Percentiles rank a stretch among this genome's conserved stretches.
Evolutionary conservation across 139 green algal species (phyloP).

Genomic region (Asterochloris sp.): DNA sequence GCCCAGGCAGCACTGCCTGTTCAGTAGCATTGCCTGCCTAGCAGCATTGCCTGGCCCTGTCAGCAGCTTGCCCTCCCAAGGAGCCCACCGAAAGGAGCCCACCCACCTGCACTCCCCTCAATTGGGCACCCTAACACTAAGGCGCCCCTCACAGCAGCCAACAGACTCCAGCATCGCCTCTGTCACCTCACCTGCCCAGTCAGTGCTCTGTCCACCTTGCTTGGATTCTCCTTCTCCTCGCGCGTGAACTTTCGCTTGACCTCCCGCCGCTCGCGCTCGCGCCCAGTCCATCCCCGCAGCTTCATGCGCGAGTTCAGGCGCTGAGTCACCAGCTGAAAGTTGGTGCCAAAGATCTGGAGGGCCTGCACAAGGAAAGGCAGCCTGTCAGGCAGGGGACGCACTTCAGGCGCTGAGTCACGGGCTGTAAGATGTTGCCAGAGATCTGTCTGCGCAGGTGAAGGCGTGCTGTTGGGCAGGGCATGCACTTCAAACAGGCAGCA

Average conservation of each 20-base stretch:
- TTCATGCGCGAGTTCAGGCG: not conserved
- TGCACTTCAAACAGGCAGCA: no score
- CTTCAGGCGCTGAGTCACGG: no score
- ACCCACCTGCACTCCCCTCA: not conserved
- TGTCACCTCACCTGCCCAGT: not conserved
- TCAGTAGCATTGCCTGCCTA: no score
- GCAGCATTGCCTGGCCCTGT: no score
- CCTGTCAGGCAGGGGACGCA: no score
- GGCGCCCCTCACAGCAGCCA: not conserved
- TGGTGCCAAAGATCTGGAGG: conserved; percentile 4
- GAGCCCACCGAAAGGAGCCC: no score
- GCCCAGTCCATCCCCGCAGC: not conserved
- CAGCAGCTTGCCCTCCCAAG: no score
- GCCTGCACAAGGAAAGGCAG: not conserved
- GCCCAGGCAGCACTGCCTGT: no score
- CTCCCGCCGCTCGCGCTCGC: not conserved
- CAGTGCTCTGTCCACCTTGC: not conserved
- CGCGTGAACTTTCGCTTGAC: conserved; percentile 8
- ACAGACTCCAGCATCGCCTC: not conserved
- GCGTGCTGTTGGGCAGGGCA: no score
- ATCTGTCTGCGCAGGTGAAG: no score
- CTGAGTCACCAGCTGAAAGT: not conserved
- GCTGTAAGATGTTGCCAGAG: no score
- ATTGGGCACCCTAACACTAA: no score
- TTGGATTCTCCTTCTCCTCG: not conserved